Evolutionary conservation across 1,284 basidiomycete genomes (phyloP).

Genomic region (Trametes versicolor): DNA sequence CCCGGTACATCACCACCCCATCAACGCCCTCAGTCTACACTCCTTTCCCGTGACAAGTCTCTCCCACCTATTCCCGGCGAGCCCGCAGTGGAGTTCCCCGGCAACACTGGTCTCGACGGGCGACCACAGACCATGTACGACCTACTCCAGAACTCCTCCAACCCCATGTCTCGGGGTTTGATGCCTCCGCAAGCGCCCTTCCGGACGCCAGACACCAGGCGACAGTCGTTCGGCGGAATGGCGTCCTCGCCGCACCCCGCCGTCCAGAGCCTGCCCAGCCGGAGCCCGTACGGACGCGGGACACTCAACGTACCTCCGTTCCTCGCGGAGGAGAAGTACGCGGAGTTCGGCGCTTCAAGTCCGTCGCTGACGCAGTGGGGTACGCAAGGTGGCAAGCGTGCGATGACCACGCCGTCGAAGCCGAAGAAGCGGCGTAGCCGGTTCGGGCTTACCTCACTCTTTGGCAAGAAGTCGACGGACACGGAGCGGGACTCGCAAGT

Average conservation of each 20-base stretch:
- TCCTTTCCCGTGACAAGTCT: constrained; percentile 72
- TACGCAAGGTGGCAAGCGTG: constrained; percentile 51
- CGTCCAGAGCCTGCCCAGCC: constrained; percentile 56
- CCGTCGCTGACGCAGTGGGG: constrained; percentile 67
- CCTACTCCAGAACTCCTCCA: constrained; percentile 53
- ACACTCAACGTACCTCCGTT: constrained; percentile 45
- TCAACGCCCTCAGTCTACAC: constrained; percentile 47
- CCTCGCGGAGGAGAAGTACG: constrained; percentile 54
- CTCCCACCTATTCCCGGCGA: constrained; percentile 80
- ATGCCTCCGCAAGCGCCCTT: constrained; percentile 72
- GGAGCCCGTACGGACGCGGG: constrained; percentile 33
- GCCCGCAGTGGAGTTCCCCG: constrained; percentile 47
- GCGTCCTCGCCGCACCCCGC: constrained; percentile 62
- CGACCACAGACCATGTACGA: constrained; percentile 77
- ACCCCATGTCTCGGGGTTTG: constrained; percentile 55
- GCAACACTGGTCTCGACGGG: constrained; percentile 48
- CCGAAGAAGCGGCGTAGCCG: constrained; percentile 73
- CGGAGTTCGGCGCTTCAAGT: constrained; percentile 74
- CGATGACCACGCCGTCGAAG: constrained; percentile 38
- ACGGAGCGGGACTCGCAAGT: constrained; percentile 15
- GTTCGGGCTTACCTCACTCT: constrained; percentile 69
- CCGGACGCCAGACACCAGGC: constrained; percentile 60
- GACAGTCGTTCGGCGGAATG: constrained; percentile 80
- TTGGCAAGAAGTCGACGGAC: constrained; percentile 67
- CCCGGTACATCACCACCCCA: constrained; percentile 43